phyloP scores from a whole-genome alignment of 1,284 basidiomycete species.

The Ceratobasidium sp. region DNA sequence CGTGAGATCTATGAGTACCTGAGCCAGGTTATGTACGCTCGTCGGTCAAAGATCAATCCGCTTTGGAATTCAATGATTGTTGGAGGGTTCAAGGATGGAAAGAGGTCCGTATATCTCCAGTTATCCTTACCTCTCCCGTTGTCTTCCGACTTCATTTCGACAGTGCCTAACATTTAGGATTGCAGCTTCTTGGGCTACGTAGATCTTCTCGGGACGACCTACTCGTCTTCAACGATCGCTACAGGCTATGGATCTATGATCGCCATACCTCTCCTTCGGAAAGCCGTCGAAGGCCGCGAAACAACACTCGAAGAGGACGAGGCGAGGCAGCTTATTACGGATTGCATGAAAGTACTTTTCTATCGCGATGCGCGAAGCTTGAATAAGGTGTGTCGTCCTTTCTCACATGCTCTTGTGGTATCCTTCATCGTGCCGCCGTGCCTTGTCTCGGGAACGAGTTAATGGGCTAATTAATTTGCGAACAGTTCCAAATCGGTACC shows the following conservation, averaged over 20 bases:
- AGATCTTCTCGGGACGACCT: conserved; percentile 96
- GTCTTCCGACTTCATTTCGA: not conserved
- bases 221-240: conserved; percentile 93
- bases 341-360: conserved; percentile 94
- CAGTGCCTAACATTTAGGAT: not conserved
- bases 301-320: conserved; percentile 82
- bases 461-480: not conserved
- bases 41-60: conserved; percentile 91
- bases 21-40: conserved; percentile 89
- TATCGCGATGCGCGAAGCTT: conserved; percentile 97
- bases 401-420: no score
- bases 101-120: conserved; percentile 65
- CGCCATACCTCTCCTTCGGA: conserved; percentile 92
- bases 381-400: conserved; percentile 80
- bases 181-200: conserved; percentile 92
- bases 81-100: conserved; percentile 89
- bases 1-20: conserved; percentile 95
- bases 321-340: conserved; percentile 83
- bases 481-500: conserved; percentile 93
- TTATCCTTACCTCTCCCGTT: not conserved
- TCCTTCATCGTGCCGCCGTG: not conserved
- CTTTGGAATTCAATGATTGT: conserved; percentile 97
- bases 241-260: conserved; percentile 98
- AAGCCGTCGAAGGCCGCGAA: conserved; percentile 88
- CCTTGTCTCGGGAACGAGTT: not conserved